Base-by-base conservation (phyloP, 2,329 filamentous ascomycete species). In the Cladobotryum mycophilum region DNA sequence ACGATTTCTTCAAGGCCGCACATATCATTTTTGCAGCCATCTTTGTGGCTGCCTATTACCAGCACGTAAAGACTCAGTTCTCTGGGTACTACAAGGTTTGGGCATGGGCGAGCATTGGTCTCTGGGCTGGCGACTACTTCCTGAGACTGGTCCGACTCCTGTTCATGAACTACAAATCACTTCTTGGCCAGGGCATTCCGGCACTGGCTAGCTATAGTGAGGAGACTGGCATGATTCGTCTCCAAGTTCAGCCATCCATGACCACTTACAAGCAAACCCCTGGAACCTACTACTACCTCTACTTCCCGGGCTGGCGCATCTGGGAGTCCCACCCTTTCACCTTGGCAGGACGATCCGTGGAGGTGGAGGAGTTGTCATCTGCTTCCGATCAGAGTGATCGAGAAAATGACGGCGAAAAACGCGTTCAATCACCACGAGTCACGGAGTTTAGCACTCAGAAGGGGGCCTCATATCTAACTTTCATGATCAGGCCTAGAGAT, bases 21-120 rank as follows among this genome's bases (percentile, higher is more conserved):
- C 72, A 80, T 50, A 75, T 78, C 12, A 60, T 70, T 4, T 58
- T 80, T 1, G 68, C 78, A 0, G 61, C 77, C 13, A 61, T 74
- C 11, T 63, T 73, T 4, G 58, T 79, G 4, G 64, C 70, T 34
- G 69, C 68, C 1, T 69, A 76, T 60, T 76, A 70, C 52, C 69
- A 70, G 69, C 57, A 59, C 45, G 45, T 57, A 42, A 49, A 57
- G 35, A 40, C 34, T 5, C 41, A 54, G 37, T 59, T 58, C 46
- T 41, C 22, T 22, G 57, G 57, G 20, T 40, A 47, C 5, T 58
- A 58, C n/a, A 41, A 37, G 11, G 49, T 57, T n/a, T 59, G 57
- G 57, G 48, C 47, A 40, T 78, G 71, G 67, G 64, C 70, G 2
- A 72, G 70, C 41, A 62, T 70, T 13, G 59, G 60, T 7, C 61